These are phyloP conservation scores for Glarea lozoyensis DNA, from an alignment of 495 filamentous ascomycete genomes.

Conservation along the genomic window DNA sequence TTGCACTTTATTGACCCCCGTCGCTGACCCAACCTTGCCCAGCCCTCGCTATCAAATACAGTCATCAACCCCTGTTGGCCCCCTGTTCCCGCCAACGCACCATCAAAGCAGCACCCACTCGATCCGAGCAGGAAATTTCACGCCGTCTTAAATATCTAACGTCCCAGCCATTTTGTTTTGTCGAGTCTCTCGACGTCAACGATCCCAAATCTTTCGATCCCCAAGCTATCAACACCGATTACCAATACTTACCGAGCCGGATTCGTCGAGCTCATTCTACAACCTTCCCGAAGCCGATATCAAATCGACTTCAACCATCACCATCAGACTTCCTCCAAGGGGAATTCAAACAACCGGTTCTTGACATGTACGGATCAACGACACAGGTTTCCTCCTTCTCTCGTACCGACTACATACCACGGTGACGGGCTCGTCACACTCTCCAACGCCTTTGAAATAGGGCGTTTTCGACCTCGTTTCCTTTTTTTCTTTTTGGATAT, in stretches of 20 bases:
- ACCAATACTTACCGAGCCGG: slow-evolving; percentile 16
- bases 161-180: too few relatives aligned
- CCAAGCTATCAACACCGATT: slow-evolving; percentile 8
- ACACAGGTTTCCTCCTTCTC: slow-evolving; percentile 21
- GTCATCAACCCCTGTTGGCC: too few relatives aligned
- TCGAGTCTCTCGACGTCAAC: slow-evolving; percentile 2
- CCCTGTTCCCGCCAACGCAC: too few relatives aligned
- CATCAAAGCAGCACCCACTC: too few relatives aligned
- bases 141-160: too few relatives aligned
- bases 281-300: slow-evolving; percentile 16
- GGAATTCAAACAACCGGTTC: slow-evolving; percentile 13
- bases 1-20: background rate
- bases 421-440: slow-evolving; percentile 25
- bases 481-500: slow-evolving; percentile 18
- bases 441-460: slow-evolving; percentile 13
- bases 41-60: too few relatives aligned
- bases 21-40: slow-evolving; percentile 5
- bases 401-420: slow-evolving; percentile 25
- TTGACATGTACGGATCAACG: slow-evolving; percentile 26
- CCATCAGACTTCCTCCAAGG: slow-evolving; percentile 8
- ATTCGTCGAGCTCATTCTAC: slow-evolving; percentile 16
- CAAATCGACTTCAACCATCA: slow-evolving; percentile 11
- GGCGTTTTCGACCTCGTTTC: slow-evolving; percentile 16
- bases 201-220: slow-evolving; percentile 5
- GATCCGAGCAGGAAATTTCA: too few relatives aligned